Percentiles rank a stretch among this genome's conserved stretches.
Evolutionary conservation across 2,329 filamentous ascomycete genomes (phyloP).

Genomic region (Cordyceps cateniannulata): DNA sequence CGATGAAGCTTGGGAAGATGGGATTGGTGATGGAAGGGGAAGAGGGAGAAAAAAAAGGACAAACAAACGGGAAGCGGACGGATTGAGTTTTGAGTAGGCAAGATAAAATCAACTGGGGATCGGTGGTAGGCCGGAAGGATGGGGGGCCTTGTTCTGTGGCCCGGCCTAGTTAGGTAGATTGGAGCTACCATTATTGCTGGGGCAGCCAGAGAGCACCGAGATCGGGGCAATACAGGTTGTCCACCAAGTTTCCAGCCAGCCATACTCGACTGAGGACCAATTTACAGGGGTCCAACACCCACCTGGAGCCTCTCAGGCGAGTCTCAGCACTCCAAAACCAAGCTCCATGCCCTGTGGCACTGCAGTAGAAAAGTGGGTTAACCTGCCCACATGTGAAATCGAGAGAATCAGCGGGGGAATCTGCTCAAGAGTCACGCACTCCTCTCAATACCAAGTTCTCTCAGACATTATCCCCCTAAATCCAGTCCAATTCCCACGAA

Average conservation of each 20-base stretch:
- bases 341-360: background rate
- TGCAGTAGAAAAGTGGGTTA: background rate
- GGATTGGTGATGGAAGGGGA: constrained; percentile 8
- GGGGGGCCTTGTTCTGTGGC: background rate
- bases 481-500: background rate
- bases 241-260: no score
- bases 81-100: constrained; percentile 9
- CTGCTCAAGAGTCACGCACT: background rate
- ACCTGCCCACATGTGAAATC: constrained; percentile 2
- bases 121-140: constrained; percentile 7
- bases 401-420: constrained; percentile 1
- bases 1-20: constrained; percentile 9
- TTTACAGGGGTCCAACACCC: background rate
- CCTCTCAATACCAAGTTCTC: background rate
- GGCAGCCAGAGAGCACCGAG: constrained; percentile 6
- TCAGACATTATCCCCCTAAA: background rate
- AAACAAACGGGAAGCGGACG: background rate
- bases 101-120: constrained; percentile 8
- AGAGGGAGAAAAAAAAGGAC: constrained; percentile 9
- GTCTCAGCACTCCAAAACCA: background rate
- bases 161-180: background rate
- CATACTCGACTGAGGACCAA: background rate
- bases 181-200: constrained; percentile 7
- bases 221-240: background rate
- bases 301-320: constrained; percentile 3